These are phyloP conservation scores for Marchantia polymorpha DNA, from an alignment of 225 moss, liverwort and hornwort genomes.

Conservation along the genomic window DNA sequence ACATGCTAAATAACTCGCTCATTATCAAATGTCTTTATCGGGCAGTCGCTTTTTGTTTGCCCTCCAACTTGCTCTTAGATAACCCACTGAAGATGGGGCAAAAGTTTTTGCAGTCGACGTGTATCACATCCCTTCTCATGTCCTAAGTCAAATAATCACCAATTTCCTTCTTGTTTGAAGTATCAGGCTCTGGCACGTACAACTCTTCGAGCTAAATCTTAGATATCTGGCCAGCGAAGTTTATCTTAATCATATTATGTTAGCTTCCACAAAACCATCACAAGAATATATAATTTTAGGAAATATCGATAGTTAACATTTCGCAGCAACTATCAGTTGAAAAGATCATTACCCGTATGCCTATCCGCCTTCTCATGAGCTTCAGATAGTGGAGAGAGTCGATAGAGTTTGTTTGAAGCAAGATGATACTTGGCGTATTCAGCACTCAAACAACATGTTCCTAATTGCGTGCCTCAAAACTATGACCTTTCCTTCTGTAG, in stretches of 20 bases:
- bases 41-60: background rate
- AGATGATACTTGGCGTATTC: background rate
- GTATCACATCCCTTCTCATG: conserved; percentile 20
- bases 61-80: conserved; percentile 51
- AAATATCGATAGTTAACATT: no score
- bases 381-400: background rate
- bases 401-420: background rate
- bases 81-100: conserved; percentile 55
- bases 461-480: background rate
- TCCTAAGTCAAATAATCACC: background rate
- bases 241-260: background rate
- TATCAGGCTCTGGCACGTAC: background rate
- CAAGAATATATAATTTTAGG: background rate
- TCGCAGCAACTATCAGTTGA: no score
- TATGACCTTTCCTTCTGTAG: background rate
- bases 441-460: background rate
- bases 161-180: background rate
- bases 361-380: no score
- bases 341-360: no score
- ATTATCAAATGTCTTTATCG: background rate
- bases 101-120: conserved; percentile 61
- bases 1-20: background rate
- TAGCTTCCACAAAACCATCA: background rate
- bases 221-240: background rate
- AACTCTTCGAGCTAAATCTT: background rate